Evolutionary conservation across 2,329 filamentous ascomycete genomes (phyloP).

Genomic region (Penicillium capsulatum): DNA sequence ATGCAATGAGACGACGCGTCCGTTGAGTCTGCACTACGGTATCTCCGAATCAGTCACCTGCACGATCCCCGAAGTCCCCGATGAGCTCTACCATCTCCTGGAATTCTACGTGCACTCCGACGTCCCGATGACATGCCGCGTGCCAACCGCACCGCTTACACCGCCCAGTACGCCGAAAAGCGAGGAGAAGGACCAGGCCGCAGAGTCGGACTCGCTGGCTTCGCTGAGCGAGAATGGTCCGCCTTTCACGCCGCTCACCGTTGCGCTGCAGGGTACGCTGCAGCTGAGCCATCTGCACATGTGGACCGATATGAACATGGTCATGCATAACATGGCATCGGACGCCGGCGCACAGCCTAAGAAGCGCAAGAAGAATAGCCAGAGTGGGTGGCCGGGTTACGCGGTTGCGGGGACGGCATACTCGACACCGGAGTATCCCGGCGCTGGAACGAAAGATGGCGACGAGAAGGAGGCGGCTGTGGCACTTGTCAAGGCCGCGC

Average conservation of each 20-base stretch:
- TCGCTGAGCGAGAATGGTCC: slow-evolving; percentile 27
- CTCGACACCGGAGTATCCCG: slow-evolving; percentile 65
- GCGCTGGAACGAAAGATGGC: slow-evolving; percentile 15
- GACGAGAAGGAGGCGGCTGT: slow-evolving; percentile 43
- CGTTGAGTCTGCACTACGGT: slow-evolving; percentile 84
- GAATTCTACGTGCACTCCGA: slow-evolving; percentile 98
- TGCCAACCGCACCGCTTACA: slow-evolving; percentile 68
- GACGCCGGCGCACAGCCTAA: slow-evolving; percentile 24
- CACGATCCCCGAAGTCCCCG: slow-evolving; percentile 50
- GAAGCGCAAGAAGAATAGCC: slow-evolving; percentile 55
- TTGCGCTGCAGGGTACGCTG: slow-evolving; percentile 83
- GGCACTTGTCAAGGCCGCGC: slow-evolving; percentile 40
- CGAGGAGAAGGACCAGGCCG: slow-evolving; percentile 39
- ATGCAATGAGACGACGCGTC: slow-evolving; percentile 80
- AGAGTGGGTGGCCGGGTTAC: slow-evolving; percentile 57
- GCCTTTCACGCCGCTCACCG: slow-evolving; percentile 68
- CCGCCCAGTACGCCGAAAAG: slow-evolving; percentile 19
- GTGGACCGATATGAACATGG: slow-evolving; percentile 80
- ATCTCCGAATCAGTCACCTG: slow-evolving; percentile 58
- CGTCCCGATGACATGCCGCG: slow-evolving; percentile 83
- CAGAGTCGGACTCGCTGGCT: slow-evolving; percentile 48
- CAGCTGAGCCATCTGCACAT: slow-evolving; percentile 88
- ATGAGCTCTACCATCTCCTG: slow-evolving; percentile 52
- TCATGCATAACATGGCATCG: slow-evolving; percentile 60
- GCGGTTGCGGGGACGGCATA: slow-evolving; percentile 87